phyloP scores from a whole-genome alignment of 202 grass and related monocot species.

The Panicum virgatum region DNA sequence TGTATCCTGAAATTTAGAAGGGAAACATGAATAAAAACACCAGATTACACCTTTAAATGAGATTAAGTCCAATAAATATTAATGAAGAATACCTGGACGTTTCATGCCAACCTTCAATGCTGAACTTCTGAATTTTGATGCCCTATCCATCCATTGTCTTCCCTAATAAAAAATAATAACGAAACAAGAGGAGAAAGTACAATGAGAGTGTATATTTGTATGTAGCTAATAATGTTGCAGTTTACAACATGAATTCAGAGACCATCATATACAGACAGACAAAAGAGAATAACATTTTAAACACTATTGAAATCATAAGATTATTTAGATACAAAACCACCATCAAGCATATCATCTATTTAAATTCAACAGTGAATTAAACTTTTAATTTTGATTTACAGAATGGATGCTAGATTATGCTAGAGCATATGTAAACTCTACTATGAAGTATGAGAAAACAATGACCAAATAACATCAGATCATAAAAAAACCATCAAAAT shows the following conservation, averaged over 20 bases:
- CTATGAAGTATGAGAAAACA: background rate
- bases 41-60: constrained; percentile 10
- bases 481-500: background rate
- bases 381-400: background rate
- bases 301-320: background rate
- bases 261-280: background rate
- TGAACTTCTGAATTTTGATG: constrained; percentile 61
- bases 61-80: background rate
- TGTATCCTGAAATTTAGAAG: constrained; percentile 58
- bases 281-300: background rate
- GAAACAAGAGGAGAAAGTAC: constrained; percentile 1
- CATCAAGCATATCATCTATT: background rate
- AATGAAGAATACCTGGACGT: constrained; percentile 63
- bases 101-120: constrained; percentile 58
- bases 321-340: background rate
- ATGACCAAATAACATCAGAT: background rate
- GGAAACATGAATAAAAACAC: constrained; percentile 2
- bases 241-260: background rate
- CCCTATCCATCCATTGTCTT: constrained; percentile 69
- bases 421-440: background rate
- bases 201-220: constrained; percentile 13
- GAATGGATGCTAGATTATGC: background rate
- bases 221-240: background rate
- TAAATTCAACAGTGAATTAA: background rate
- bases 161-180: constrained; percentile 46